Evolutionary conservation across 2,329 filamentous ascomycete genomes (phyloP).

Genomic region (Ceratocystis cacaofunesta): DNA sequence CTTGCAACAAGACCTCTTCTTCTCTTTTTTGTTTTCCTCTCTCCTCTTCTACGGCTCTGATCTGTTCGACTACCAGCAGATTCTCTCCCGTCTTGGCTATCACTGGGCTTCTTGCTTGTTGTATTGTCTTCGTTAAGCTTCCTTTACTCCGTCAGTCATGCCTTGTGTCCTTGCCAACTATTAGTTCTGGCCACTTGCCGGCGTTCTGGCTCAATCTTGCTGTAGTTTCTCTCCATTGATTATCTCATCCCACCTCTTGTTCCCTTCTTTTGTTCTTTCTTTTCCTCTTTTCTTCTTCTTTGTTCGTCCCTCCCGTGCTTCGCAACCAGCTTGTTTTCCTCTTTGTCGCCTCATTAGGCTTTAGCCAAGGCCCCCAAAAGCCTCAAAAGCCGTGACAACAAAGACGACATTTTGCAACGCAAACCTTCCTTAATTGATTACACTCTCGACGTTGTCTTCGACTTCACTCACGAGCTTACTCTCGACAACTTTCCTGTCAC

Average conservation of each 20-base stretch:
- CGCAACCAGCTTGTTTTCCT: neutral
- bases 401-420: neutral
- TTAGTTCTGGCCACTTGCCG: conserved; percentile 13
- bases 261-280: neutral
- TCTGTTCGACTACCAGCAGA: neutral
- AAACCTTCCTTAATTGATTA: neutral
- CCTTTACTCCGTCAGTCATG: conserved; percentile 4
- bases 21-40: neutral
- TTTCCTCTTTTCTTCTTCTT: neutral
- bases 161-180: conserved; percentile 10
- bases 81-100: conserved; percentile 14
- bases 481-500: no score
- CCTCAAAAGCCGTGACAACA: neutral
- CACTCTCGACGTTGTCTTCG: neutral
- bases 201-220: conserved; percentile 4
- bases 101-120: conserved; percentile 2
- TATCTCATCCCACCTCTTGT: neutral
- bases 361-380: neutral
- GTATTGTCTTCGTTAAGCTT: neutral
- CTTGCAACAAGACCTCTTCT: neutral
- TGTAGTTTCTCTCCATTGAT: neutral
- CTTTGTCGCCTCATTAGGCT: neutral
- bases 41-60: neutral
- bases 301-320: neutral
- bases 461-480: neutral